Evolutionary conservation across 1,284 basidiomycete genomes (phyloP), one percentile per base, ranked within the genome.

Genomic region (Chalciporus sp.): DNA sequence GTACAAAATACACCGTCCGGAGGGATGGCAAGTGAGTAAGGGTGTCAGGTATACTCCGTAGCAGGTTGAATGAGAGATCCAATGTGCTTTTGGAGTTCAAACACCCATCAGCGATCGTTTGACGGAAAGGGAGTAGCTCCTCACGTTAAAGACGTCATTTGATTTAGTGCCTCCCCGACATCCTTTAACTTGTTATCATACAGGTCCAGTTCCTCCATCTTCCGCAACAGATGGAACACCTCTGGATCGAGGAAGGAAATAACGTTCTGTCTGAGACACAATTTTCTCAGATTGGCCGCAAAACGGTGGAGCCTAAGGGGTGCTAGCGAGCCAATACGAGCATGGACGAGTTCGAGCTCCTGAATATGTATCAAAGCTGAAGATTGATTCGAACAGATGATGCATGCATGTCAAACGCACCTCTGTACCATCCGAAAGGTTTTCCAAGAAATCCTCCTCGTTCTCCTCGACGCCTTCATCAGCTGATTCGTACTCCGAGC

Each of bases 51-150:
- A 94, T 75, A 14, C 77, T 71, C 53, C 85, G 82, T 53, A 98
- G 76, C 46, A 96, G 82, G 74, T 99, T 99, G 82, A 98, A 99
- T 2, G 95, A 98, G 29, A 98, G 76, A 74, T 99, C 97, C 45
- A 99, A 77, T 3, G 84, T 78, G 43, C 95, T 97, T 42, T 42
- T 43, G 27, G 40, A 29, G 10, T 16, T 14, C 39, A 11, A 19
- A 7, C 8, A 9, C 17, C 19, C 12, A 7, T 57, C 35, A 65
- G 48, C 11, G 17, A 29, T 40, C 10, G 12, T 26, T 7, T 3
- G 4, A n/a, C 39, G 37, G 14, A 17, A 2, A 14, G 3, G 42
- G n/a, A 19, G 26, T 3, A 16, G 42, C 23, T 10, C 26, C 55
- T 53, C 8, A 80, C 91, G 64, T 73, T 94, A 94, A 75, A 81